phyloP scores from a whole-genome alignment of 805 yeast species.

The Debaryomyces hansenii region DNA sequence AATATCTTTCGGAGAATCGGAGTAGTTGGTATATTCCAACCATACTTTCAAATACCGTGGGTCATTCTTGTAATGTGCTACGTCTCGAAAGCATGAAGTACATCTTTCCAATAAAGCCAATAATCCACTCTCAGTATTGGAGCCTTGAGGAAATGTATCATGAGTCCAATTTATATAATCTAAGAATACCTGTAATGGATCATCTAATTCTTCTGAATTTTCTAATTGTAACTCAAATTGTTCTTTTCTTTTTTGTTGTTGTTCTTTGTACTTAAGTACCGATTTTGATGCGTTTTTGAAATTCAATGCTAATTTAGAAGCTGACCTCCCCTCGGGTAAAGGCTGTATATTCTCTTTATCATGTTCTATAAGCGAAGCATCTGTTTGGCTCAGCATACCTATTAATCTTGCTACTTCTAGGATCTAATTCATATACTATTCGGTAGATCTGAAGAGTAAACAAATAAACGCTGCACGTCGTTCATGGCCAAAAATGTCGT shows the following conservation, averaged over 20 bases:
- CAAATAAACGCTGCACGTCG: not conserved
- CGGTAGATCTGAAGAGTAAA: not conserved
- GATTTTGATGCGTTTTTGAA: conserved; percentile 25
- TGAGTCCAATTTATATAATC: conserved; percentile 76
- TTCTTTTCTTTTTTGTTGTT: conserved; percentile 35
- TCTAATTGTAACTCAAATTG: conserved; percentile 51
- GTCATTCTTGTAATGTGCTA: conserved; percentile 72
- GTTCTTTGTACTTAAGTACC: conserved; percentile 20
- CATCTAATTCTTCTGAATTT: conserved; percentile 66
- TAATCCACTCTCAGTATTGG: conserved; percentile 62
- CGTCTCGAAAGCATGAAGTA: conserved; percentile 66
- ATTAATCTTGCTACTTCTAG: not conserved
- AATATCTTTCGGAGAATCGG: conserved; percentile 69
- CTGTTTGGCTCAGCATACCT: conserved; percentile 5
- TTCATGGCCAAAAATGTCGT: conserved; percentile 1
- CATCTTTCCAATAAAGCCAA: conserved; percentile 67
- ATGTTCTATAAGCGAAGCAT: conserved; percentile 25
- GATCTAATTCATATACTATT: not conserved
- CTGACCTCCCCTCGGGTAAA: conserved; percentile 67
- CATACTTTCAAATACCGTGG: conserved; percentile 78
- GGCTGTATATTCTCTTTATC: conserved; percentile 81
- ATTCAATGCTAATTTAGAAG: conserved; percentile 49
- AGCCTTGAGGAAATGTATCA: conserved; percentile 60
- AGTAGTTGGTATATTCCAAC: conserved; percentile 70
- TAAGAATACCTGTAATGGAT: conserved; percentile 76